These are phyloP conservation scores for Yamadazyma spencermartinsiae DNA, from an alignment of 1,139 yeast genomes.

Conservation along the genomic window DNA sequence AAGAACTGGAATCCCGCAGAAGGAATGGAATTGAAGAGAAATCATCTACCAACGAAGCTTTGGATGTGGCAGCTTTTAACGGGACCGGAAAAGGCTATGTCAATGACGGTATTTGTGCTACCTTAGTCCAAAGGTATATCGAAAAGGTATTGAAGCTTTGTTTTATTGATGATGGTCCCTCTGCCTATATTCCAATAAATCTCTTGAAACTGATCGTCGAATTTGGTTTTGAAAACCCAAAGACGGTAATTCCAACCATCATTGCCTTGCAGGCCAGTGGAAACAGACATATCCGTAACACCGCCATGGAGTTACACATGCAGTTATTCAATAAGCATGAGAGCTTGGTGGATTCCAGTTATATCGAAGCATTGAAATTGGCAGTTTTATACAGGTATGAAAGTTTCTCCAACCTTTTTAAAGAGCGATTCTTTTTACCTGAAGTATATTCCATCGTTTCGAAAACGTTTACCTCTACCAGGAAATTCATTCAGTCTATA, in stretches of 20 bases:
- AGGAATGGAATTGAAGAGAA: constrained; percentile 35
- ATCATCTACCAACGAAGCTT: constrained; percentile 25
- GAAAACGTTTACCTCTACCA: constrained; percentile 43
- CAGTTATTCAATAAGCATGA: constrained; percentile 66
- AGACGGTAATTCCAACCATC: constrained; percentile 63
- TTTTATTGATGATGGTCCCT: constrained; percentile 39
- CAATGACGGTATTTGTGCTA: constrained; percentile 72
- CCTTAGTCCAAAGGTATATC: constrained; percentile 65
- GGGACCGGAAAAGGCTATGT: constrained; percentile 48
- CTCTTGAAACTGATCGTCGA: constrained; percentile 56
- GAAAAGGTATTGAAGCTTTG: constrained; percentile 49
- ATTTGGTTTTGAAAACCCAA: constrained; percentile 76
- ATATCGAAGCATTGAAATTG: constrained; percentile 60
- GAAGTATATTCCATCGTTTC: constrained; percentile 45
- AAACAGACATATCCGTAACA: constrained; percentile 38
- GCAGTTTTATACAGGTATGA: constrained; percentile 49
- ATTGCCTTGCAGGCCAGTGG: constrained; percentile 68
- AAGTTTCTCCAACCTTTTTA: constrained; percentile 21
- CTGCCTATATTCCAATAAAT: constrained; percentile 50
- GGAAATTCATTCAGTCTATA: constrained; percentile 41
- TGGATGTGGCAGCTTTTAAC: constrained; percentile 55
- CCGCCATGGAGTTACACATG: constrained; percentile 54
- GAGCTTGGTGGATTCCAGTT: constrained; percentile 64
- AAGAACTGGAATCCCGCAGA: constrained; percentile 48
- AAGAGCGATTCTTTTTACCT: constrained; percentile 22